Percentiles rank a stretch among this genome's conserved stretches.
Evolutionary conservation across 306 rosid genomes (phyloP).

Genomic region (Echinosophora koreensis): DNA sequence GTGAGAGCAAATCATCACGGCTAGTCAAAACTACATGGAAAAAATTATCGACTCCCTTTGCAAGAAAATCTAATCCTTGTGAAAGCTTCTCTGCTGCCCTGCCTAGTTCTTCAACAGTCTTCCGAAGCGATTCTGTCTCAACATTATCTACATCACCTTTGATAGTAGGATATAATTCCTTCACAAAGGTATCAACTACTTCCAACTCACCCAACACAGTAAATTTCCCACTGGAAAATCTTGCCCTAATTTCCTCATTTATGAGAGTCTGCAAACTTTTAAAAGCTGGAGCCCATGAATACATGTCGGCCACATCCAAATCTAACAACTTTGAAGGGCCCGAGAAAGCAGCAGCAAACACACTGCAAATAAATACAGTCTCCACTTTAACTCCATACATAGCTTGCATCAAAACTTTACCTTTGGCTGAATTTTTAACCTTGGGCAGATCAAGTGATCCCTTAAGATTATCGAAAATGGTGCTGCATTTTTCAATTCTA

Average conservation of each 20-base stretch:
- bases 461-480: slow-evolving; percentile 66
- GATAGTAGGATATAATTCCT: slow-evolving; percentile 64
- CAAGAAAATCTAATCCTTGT: slow-evolving; percentile 74
- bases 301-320: slow-evolving; percentile 54
- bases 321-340: slow-evolving; percentile 61
- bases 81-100: slow-evolving; percentile 59
- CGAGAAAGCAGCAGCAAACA: slow-evolving; percentile 71
- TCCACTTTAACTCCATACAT: slow-evolving; percentile 84
- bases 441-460: slow-evolving; percentile 78
- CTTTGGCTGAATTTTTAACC: slow-evolving; percentile 84
- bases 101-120: slow-evolving; percentile 56
- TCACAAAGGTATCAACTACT: slow-evolving; percentile 64
- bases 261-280: slow-evolving; percentile 64
- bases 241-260: slow-evolving; percentile 66
- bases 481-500: slow-evolving; percentile 61
- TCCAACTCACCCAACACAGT: slow-evolving; percentile 67
- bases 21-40: slow-evolving; percentile 68
- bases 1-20: slow-evolving; percentile 73
- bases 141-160: slow-evolving; percentile 52
- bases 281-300: slow-evolving; percentile 78
- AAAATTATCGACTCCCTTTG: slow-evolving; percentile 75
- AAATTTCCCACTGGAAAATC: slow-evolving; percentile 54
- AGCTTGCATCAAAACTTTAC: slow-evolving; percentile 83
- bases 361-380: slow-evolving; percentile 73
- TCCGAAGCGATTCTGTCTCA: slow-evolving; percentile 47